A percentile compares a stretch with the other conserved stretches of the same genome.
Conservation (phyloP, 2,329 filamentous ascomycete species). For the Pseudocercospora vitis region DNA sequence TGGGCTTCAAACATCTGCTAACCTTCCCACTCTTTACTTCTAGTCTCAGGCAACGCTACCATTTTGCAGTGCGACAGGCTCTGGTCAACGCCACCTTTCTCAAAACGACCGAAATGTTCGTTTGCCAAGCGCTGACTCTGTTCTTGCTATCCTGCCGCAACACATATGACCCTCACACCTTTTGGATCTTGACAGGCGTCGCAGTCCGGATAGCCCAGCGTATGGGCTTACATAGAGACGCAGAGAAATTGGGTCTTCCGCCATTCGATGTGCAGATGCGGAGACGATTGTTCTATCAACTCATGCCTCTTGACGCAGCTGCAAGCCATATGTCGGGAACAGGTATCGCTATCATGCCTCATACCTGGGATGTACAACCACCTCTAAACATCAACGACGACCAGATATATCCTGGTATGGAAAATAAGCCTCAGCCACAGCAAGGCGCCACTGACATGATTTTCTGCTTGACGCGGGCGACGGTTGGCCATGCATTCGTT, state of each 20-base stretch:
- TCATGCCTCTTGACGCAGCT: conserved; percentile 55
- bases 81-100: conserved; percentile 67
- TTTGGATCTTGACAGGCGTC: conserved; percentile 64
- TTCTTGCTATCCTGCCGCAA: conserved; percentile 51
- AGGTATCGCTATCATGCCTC: conserved; percentile 19
- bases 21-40: no score
- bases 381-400: conserved; percentile 36
- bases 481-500: conserved; percentile 39
- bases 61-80: conserved; percentile 59
- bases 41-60: conserved; percentile 35
- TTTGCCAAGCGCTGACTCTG: conserved; percentile 63
- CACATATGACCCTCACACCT: conserved; percentile 49
- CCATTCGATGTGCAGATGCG: conserved; percentile 60
- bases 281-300: conserved; percentile 61
- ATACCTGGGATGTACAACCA: conserved; percentile 28
- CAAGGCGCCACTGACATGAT: conserved; percentile 55
- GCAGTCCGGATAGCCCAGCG: conserved; percentile 59
- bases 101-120: conserved; percentile 62
- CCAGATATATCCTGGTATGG: conserved; percentile 43
- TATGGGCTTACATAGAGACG: conserved; percentile 62
- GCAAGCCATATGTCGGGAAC: conserved; percentile 28
- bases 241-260: conserved; percentile 48
- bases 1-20: no score
- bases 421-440: conserved; percentile 48
- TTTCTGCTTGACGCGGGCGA: conserved; percentile 44